phyloP scores from a whole-genome alignment of 1,284 basidiomycete species.

The Sanguinoderma infundibulare region DNA sequence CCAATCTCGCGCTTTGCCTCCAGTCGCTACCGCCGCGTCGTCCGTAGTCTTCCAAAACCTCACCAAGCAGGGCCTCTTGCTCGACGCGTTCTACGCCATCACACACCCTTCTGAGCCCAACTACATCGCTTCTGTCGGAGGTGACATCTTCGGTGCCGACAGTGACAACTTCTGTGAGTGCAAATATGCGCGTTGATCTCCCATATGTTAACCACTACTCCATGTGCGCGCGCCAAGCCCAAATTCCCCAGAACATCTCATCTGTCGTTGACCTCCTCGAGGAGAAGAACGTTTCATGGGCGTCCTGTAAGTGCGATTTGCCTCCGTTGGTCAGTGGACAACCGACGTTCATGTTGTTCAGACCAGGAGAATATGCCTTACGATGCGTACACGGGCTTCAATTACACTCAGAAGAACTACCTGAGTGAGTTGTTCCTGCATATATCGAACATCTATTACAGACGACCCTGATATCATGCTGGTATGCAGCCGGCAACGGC shows the following conservation, averaged over 20 bases:
- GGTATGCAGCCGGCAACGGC: conserved; percentile 32
- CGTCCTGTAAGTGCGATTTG: conserved; percentile 35
- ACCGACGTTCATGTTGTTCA: neutral
- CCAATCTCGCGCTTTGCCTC: neutral
- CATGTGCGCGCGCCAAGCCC: conserved; percentile 3
- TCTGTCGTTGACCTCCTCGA: conserved; percentile 71
- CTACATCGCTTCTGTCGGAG: conserved; percentile 53
- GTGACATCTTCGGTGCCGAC: conserved; percentile 61
- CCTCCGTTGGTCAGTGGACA: neutral
- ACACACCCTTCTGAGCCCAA: conserved; percentile 73
- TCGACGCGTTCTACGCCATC: conserved; percentile 57
- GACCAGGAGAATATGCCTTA: conserved; percentile 66
- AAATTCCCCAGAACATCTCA: conserved; percentile 48
- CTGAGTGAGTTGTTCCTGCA: conserved; percentile 35
- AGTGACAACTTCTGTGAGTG: conserved; percentile 48
- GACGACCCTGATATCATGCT: neutral
- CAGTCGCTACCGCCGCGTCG: conserved; percentile 32
- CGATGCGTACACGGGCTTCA: conserved; percentile 49
- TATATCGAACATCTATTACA: neutral
- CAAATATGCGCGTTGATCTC: neutral
- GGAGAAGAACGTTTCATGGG: conserved; percentile 59
- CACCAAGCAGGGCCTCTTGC: conserved; percentile 54
- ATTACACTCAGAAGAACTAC: conserved; percentile 51
- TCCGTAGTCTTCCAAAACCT: conserved; percentile 50
- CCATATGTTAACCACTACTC: no score